A percentile compares a stretch with the other conserved stretches of the same genome.
Conservation (phyloP, 2,329 filamentous ascomycete genomes). For the Esteya vermicola region DNA sequence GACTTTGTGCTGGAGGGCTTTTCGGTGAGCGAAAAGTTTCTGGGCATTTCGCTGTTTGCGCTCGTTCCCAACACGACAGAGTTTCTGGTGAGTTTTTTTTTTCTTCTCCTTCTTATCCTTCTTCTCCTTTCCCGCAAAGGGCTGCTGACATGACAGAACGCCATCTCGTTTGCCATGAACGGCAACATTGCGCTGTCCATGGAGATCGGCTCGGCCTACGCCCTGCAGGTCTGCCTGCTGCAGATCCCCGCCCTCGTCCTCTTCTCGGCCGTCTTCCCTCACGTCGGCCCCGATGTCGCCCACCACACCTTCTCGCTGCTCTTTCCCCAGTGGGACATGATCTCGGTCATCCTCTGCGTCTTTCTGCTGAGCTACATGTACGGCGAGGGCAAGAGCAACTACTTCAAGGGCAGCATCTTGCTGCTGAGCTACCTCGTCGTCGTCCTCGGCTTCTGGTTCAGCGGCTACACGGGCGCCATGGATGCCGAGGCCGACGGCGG, state of each 20-base stretch:
- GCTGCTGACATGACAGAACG: constrained; percentile 46
- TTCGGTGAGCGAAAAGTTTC: constrained; percentile 89
- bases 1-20: constrained; percentile 89
- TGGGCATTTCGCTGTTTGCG: constrained; percentile 92
- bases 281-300: constrained; percentile 22
- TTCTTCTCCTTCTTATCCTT: background rate
- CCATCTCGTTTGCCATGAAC: constrained; percentile 99
- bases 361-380: constrained; percentile 97
- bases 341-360: constrained; percentile 89
- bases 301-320: constrained; percentile 70
- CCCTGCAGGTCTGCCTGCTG: constrained; percentile 85
- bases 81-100: constrained; percentile 56
- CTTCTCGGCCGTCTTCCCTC: constrained; percentile 62
- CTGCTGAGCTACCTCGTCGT: constrained; percentile 89
- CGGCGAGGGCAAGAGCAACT: constrained; percentile 97
- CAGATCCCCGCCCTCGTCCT: constrained; percentile 88
- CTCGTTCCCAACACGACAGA: constrained; percentile 97
- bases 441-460: constrained; percentile 81
- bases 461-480: constrained; percentile 33
- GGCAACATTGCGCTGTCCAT: constrained; percentile 97
- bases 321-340: constrained; percentile 98
- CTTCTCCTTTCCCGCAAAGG: background rate
- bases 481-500: constrained; percentile 16
- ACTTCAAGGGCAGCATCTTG: constrained; percentile 96
- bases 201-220: constrained; percentile 97